A percentile compares a stretch with the other conserved stretches of the same genome.
Conservation (phyloP, 495 filamentous ascomycete genomes). For the Tuber aestivum region DNA sequence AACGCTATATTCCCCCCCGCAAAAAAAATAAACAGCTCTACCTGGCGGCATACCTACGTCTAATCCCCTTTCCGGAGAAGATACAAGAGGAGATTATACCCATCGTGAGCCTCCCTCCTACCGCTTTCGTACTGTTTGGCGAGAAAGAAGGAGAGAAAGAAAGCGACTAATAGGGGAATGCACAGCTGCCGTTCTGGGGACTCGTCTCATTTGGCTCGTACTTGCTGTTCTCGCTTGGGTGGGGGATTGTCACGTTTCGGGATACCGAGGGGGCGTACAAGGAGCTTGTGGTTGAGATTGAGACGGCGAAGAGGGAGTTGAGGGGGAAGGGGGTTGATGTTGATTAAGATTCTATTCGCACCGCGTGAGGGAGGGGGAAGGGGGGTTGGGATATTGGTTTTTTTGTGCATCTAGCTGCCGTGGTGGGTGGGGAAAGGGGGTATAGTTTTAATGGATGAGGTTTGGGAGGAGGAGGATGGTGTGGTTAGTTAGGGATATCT, state of each 20-base stretch:
- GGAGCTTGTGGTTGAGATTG: constrained; percentile 73
- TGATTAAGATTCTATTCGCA: constrained; percentile 47
- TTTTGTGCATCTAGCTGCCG: not conserved
- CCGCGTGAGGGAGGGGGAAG: not conserved
- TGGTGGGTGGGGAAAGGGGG: not conserved
- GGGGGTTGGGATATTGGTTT: not conserved
- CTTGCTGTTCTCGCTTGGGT: constrained; percentile 82
- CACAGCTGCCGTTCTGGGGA: constrained; percentile 82
- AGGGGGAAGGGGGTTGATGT: constrained; percentile 65
- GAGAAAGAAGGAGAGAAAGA: constrained; percentile 6
- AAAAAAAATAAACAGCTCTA: constrained; percentile 63
- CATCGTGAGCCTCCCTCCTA: constrained; percentile 49
- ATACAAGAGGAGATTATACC: constrained; percentile 67
- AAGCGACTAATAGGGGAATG: constrained; percentile 10
- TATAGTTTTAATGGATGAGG: not conserved
- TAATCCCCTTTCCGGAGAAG: constrained; percentile 73
- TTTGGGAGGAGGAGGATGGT: not conserved
- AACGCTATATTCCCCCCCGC: no score
- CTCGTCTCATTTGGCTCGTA: constrained; percentile 90
- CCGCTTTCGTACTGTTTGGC: not conserved
- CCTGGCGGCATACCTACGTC: constrained; percentile 73
- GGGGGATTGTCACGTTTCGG: constrained; percentile 91
- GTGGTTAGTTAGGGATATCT: not conserved
- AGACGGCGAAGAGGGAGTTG: constrained; percentile 62
- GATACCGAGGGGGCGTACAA: constrained; percentile 87